Evolutionary conservation across 179 eudicot species (phyloP), one percentile per base, ranked within the genome.

Genomic region (Camellia oleifera): DNA sequence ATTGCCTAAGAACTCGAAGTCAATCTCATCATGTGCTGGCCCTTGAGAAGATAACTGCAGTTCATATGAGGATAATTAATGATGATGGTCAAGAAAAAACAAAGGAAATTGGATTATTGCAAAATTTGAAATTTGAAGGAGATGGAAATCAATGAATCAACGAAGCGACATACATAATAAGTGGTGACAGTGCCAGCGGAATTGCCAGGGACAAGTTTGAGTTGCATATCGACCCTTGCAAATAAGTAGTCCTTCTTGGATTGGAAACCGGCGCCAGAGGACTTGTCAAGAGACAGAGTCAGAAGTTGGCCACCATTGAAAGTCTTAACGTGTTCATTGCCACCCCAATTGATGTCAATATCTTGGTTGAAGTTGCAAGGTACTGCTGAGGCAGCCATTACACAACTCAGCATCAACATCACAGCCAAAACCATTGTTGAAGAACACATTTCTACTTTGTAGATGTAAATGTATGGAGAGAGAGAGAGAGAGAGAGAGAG

Each of bases 121-220:
- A 20, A 3, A 0, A 12, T 57, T 12, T 14, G 14, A 13, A 26
- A 0, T 26, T 26, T 32, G 40, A 32, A 32, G 40, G 1, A 32
- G 2, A 32, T 32, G 40, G 40, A 32, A 32, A 32, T 32, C 40
- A 32, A 32, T 32, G 40, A 32, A 32, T 32, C 40, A 2, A 32
- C 40, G 40, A 32, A 32, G 40, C 40, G 2, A 78, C 84, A 18
- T 61, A 85, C 88, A 61, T 69, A 85, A 69, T 78, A 85, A 7
- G 88, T 83, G 9, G 88, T 83, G 62, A 85, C 88, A n/a, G 88
- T 82, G 80, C 86, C 84, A 60, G 85, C 86, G 2, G 88, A 86
- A 68, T 86, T 66, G 8, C 23, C 81, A 11, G 88, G 77, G 0
- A 86, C 72, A 7, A 86, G 88, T 57, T 86, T 83, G 84, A 86